Conservation (phyloP, 495 filamentous ascomycete genomes). For the Staphylotrichum tortipilum region DNA sequence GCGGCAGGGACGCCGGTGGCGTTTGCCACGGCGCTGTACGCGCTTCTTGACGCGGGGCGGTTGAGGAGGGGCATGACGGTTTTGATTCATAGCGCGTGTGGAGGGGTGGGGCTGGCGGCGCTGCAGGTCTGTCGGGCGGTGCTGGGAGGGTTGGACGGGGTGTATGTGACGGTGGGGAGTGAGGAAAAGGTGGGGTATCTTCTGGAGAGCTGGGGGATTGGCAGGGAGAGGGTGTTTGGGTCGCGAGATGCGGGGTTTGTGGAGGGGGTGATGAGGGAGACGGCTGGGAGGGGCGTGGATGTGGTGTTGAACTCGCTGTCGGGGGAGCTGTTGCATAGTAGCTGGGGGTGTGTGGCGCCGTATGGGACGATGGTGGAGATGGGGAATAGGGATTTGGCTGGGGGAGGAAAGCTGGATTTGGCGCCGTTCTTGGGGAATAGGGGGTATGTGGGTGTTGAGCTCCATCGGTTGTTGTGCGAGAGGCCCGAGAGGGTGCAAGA, state of each 20-base stretch:
- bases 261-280: constrained; percentile 34
- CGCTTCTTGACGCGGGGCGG: constrained; percentile 18
- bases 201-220: constrained; percentile 28
- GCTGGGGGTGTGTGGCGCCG: constrained; percentile 40
- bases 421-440: constrained; percentile 32
- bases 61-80: constrained; percentile 31
- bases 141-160: not conserved
- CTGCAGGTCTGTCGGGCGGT: constrained; percentile 28
- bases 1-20: constrained; percentile 23
- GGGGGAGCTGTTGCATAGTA: constrained; percentile 39
- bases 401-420: constrained; percentile 31
- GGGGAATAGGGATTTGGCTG: constrained; percentile 28
- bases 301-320: constrained; percentile 46
- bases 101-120: constrained; percentile 40
- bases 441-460: constrained; percentile 39
- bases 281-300: constrained; percentile 41
- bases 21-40: constrained; percentile 31
- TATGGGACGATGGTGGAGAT: constrained; percentile 47
- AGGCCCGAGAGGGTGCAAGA: not conserved
- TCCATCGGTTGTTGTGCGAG: constrained; percentile 13
- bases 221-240: constrained; percentile 32
- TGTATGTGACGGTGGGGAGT: constrained; percentile 41
- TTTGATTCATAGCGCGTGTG: constrained; percentile 42
- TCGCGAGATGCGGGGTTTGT: constrained; percentile 25
- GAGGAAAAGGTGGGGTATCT: constrained; percentile 33